These are phyloP conservation scores for Niebla homalea DNA, from an alignment of 495 filamentous ascomycete genomes.

Conservation along the genomic window DNA sequence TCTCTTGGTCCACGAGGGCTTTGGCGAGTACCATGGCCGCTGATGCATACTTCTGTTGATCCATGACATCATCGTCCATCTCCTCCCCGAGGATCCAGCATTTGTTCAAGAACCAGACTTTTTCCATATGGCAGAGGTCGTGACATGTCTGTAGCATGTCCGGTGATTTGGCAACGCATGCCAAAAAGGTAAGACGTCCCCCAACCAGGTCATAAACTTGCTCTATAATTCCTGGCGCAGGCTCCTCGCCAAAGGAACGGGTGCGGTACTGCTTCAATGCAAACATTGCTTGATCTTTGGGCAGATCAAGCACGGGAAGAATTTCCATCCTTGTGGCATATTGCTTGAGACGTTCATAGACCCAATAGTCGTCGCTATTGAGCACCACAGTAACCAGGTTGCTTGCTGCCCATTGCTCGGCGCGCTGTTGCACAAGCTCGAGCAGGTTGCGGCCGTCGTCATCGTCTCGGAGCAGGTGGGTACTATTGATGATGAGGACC, in stretches of 20 bases:
- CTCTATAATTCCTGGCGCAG: conserved; percentile 42
- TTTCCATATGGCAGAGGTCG: conserved; percentile 67
- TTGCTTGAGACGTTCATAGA: conserved; percentile 85
- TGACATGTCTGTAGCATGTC: conserved; percentile 70
- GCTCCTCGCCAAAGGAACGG: conserved; percentile 51
- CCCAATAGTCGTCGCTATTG: conserved; percentile 95
- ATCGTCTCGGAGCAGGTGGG: conserved; percentile 80
- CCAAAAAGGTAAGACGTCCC: conserved; percentile 73
- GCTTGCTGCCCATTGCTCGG: conserved; percentile 87
- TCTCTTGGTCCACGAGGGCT: conserved; percentile 69
- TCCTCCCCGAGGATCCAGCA: conserved; percentile 84
- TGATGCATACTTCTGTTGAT: conserved; percentile 89
- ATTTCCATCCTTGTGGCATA: conserved; percentile 88
- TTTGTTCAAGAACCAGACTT: conserved; percentile 88
- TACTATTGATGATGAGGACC: conserved; percentile 79
- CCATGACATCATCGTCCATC: conserved; percentile 99
- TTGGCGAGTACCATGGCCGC: conserved; percentile 90
- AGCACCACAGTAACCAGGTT: conserved; percentile 82
- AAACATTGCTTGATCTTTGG: conserved; percentile 57
- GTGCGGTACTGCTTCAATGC: conserved; percentile 65
- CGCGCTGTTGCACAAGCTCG: conserved; percentile 88
- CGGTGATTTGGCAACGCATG: conserved; percentile 65
- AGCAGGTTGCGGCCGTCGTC: conserved; percentile 82
- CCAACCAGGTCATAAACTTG: conserved; percentile 75
- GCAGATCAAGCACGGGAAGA: conserved; percentile 66